Conservation (phyloP, 805 yeast species). For the Saccharomycopsis sp. region DNA sequence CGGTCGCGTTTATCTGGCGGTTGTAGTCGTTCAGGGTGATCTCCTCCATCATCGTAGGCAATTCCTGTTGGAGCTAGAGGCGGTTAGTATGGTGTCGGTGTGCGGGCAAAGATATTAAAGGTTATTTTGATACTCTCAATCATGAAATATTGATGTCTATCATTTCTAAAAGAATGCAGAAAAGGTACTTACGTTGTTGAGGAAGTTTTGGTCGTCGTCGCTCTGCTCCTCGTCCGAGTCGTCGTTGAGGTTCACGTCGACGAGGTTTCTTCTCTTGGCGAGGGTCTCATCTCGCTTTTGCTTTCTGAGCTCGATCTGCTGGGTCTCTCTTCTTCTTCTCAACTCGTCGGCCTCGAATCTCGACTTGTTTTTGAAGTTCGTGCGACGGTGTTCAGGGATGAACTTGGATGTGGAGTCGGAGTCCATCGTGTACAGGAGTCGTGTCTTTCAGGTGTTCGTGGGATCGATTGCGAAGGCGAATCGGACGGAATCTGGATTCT, state of each 20-base stretch:
- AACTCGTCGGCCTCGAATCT: slow-evolving; percentile 92
- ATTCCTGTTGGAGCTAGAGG: slow-evolving; percentile 57
- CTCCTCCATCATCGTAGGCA: slow-evolving; percentile 81
- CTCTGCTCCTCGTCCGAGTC: slow-evolving; percentile 40
- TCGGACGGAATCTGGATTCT: too few relatives aligned
- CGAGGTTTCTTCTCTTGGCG: slow-evolving; percentile 85
- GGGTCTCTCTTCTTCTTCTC: slow-evolving; percentile 96
- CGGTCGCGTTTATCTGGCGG: slow-evolving; percentile 79
- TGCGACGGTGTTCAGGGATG: slow-evolving; percentile 96
- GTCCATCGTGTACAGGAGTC: slow-evolving; percentile 43
- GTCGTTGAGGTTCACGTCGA: slow-evolving; percentile 43
- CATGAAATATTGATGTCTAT: too few relatives aligned
- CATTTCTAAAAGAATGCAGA: background rate
- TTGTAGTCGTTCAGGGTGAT: slow-evolving; percentile 72
- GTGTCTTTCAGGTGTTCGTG: too few relatives aligned
- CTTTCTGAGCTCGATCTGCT: slow-evolving; percentile 93
- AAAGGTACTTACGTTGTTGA: slow-evolving; percentile 10
- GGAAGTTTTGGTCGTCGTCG: slow-evolving; percentile 24
- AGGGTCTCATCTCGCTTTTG: slow-evolving; percentile 93
- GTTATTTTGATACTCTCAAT: too few relatives aligned
- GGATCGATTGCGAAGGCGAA: too few relatives aligned
- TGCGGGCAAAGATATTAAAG: too few relatives aligned
- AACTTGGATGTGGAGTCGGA: slow-evolving; percentile 72
- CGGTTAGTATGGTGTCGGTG: too few relatives aligned
- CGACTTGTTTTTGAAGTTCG: slow-evolving; percentile 90